These are phyloP conservation scores for Aegilops sharonensis DNA, from an alignment of 176 grass and related monocot genomes.

Conservation along the genomic window DNA sequence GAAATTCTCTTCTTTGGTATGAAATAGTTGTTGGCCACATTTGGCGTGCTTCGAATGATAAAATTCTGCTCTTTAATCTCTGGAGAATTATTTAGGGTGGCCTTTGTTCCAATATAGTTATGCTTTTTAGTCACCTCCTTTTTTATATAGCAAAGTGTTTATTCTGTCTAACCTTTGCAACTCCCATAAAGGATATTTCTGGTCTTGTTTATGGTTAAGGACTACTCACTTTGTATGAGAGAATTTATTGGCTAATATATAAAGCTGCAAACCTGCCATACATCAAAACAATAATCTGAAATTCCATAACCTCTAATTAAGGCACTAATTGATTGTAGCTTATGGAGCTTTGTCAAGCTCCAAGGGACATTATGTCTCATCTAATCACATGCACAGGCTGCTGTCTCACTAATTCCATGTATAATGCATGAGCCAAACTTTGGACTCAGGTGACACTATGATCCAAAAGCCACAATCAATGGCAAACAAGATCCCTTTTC, in stretches of 20 bases:
- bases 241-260: neutral
- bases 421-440: slow-evolving; percentile 27
- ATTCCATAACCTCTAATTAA: slow-evolving; percentile 3
- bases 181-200: slow-evolving; percentile 32
- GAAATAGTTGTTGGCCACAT: slow-evolving; percentile 12
- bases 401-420: slow-evolving; percentile 19
- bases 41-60: neutral
- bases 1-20: slow-evolving; percentile 15
- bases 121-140: neutral
- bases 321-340: slow-evolving; percentile 23
- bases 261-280: neutral
- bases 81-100: neutral
- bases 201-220: neutral
- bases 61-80: slow-evolving; percentile 33
- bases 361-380: neutral
- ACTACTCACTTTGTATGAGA: neutral
- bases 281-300: neutral
- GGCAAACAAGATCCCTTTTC: slow-evolving; percentile 18
- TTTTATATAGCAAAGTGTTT: slow-evolving; percentile 14
- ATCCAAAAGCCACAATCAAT: slow-evolving; percentile 45
- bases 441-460: slow-evolving; percentile 37
- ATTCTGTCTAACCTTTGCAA: slow-evolving; percentile 36
- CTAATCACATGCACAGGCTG: slow-evolving; percentile 17
- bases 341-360: slow-evolving; percentile 23
- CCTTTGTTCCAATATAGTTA: slow-evolving; percentile 36